Evolutionary conservation across 495 filamentous ascomycete genomes (phyloP), one percentile per base, ranked within the genome.

Genomic region (Chaetomium fimeti): DNA sequence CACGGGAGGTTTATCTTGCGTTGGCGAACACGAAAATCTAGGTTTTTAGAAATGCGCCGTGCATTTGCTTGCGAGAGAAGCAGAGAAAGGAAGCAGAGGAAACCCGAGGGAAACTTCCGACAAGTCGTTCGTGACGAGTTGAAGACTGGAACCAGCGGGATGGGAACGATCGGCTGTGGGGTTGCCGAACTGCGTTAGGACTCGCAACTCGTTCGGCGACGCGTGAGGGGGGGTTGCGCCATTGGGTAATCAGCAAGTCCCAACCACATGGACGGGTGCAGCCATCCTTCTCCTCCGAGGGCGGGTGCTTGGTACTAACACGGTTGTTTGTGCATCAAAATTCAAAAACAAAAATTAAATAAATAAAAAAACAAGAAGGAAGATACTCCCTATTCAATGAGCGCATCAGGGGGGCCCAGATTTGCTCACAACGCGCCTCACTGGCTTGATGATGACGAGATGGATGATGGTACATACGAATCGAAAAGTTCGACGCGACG

Each of bases 91-190:
- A 52, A 52, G 27, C 0, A 54, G 25, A 32, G 28, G 28, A 54
- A 54, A 29, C 43, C 43, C 43, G 18, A 47, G 16, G 15, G 47
- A 49, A 49, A 25, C 20, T n/a, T 49, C 45, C 45, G 20, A 22
- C 32, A 22, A 18, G 12, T 20, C 18, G 45, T 49, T 49, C 45
- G 45, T n/a, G 45, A 49, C 45, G n/a, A 43, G 13, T 49, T n/a
- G 8, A 20, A 49, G 45, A 18, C 45, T 49, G 36, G 20, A 58
- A 45, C 59, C 59, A 51, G 47, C 29, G 22, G 32, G 59, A 32
- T 22, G 59, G 59, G 48, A 61, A 22, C 13, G 59, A 61, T 61
- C 22, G 20, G 43, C 59, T 61, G 32, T 61, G 59, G 25, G 47
- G 25, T 52, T 53, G 32, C 59, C 59, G 11, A 25, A 61, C 53